Conservation (phyloP, 169 alveolate species). For the Plasmodium chabaudi region DNA sequence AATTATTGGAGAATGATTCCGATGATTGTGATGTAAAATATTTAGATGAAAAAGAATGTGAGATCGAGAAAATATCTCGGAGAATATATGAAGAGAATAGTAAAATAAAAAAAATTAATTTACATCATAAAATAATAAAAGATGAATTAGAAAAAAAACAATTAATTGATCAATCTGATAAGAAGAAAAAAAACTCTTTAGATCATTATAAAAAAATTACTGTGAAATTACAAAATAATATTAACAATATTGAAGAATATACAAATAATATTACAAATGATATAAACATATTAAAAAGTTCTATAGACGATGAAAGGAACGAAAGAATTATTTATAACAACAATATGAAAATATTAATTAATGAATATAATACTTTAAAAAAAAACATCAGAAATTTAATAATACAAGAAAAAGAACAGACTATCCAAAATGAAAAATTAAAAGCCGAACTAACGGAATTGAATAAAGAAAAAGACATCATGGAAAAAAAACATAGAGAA, state of each 20-base stretch:
- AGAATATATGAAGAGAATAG: slow-evolving; percentile 73
- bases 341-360: slow-evolving; percentile 67
- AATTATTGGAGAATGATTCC: not conserved
- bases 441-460: slow-evolving; percentile 49
- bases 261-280: slow-evolving; percentile 74
- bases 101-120: slow-evolving; percentile 70
- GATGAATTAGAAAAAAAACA: slow-evolving; percentile 66
- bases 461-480: slow-evolving; percentile 59
- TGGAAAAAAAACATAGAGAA: slow-evolving; percentile 75
- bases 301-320: slow-evolving; percentile 73
- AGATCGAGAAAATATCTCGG: slow-evolving; percentile 64
- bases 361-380: slow-evolving; percentile 68
- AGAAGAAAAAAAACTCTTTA: slow-evolving; percentile 51
- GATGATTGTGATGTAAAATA: slow-evolving; percentile 29
- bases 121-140: slow-evolving; percentile 67
- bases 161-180: slow-evolving; percentile 58
- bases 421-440: slow-evolving; percentile 19
- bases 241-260: slow-evolving; percentile 65
- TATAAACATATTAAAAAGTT: slow-evolving; percentile 44
- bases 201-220: slow-evolving; percentile 63
- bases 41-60: slow-evolving; percentile 61
- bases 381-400: slow-evolving; percentile 35
- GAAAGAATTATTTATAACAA: slow-evolving; percentile 72
- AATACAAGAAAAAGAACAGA: slow-evolving; percentile 51
- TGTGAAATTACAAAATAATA: slow-evolving; percentile 54